Evolutionary conservation across 1,139 yeast species (phyloP), one percentile per base, ranked within the genome.

Genomic region (Lodderomyces metapsilosis): DNA sequence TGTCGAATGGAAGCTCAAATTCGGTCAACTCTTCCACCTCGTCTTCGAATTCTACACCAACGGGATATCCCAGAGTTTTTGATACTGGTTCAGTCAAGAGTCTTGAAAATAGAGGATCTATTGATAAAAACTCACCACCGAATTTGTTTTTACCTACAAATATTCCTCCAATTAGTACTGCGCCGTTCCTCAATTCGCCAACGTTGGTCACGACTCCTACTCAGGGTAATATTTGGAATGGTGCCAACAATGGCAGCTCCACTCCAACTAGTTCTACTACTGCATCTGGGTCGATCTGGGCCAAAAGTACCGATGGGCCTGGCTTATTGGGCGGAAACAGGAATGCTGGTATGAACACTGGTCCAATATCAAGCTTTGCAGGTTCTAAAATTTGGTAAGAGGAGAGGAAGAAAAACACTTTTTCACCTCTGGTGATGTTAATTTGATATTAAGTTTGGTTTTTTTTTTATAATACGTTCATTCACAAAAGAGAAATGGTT

Each of bases 91-190:
- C 44, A 51, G 27, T 39, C 41, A 25, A 49, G 45, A 38, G 38
- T 58, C 40, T 54, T 54, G 21, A 30, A 30, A 46, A 35, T 31
- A 34, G 36, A 16, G 33, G 35, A 16, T 36, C 36, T 9, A 44
- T 53, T 27, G 45, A 43, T 30, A 56, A 49, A 30, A 48, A 44
- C 43, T 57, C 65, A n/a, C 65, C 66, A 7, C 62, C 64, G 12
- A 60, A 54, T 38, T 52, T 60, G 45, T 55, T 58, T 38, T 51
- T 58, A 30, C 53, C 49, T 7, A 43, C 50, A 9, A 49, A 46
- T 12, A 44, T 51, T 39, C 46, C 41, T 24, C 15, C 31, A 3
- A 37, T 20, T 12, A 51, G 41, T 39, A 5, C 11, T 13, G 32
- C 32, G 5, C 32, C 32, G 11, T 56, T 55, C 34, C 42, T 54